Percentiles rank a stretch among this genome's conserved stretches.
Evolutionary conservation across 257 asterid genomes (phyloP).

Genomic region (Capsicum chinense): DNA sequence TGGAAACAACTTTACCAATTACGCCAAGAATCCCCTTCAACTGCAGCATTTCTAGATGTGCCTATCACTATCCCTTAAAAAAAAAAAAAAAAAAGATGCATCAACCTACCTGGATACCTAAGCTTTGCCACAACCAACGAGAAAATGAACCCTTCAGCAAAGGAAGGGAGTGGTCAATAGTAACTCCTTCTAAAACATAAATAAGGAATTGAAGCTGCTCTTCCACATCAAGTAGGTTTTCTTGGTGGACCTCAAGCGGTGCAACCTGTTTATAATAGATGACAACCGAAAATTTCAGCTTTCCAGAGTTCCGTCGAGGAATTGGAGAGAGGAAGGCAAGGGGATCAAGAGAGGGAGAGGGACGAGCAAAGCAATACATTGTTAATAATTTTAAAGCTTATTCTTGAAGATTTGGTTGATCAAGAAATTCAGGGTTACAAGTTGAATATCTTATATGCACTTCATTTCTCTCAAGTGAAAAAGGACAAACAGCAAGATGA

Average conservation of each 20-base stretch:
- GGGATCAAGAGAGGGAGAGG: background rate
- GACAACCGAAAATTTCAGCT: conserved; percentile 21
- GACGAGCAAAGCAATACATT: background rate
- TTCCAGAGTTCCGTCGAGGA: background rate
- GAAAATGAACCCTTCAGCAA: conserved; percentile 75
- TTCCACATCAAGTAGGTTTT: conserved; percentile 76
- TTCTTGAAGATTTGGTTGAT: background rate
- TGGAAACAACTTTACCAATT: background rate
- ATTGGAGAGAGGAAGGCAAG: conserved; percentile 17
- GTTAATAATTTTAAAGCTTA: background rate
- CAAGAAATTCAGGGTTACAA: conserved; percentile 2
- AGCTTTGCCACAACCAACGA: conserved; percentile 84
- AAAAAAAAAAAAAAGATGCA: conserved; percentile 14
- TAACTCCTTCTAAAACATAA: conserved; percentile 72
- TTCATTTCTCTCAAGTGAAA: conserved; percentile 10
- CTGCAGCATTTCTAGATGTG: conserved; percentile 2
- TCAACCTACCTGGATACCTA: conserved; percentile 80
- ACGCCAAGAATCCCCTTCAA: background rate
- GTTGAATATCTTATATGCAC: background rate
- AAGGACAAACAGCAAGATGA: background rate
- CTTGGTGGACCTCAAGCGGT: conserved; percentile 88
- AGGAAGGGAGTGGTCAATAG: conserved; percentile 56
- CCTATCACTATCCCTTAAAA: background rate
- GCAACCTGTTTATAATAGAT: conserved; percentile 66
- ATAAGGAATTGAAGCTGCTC: conserved; percentile 84